Evolutionary conservation across 139 green algal genomes (phyloP).

Genomic region (Astrephomene gubernaculifera): DNA sequence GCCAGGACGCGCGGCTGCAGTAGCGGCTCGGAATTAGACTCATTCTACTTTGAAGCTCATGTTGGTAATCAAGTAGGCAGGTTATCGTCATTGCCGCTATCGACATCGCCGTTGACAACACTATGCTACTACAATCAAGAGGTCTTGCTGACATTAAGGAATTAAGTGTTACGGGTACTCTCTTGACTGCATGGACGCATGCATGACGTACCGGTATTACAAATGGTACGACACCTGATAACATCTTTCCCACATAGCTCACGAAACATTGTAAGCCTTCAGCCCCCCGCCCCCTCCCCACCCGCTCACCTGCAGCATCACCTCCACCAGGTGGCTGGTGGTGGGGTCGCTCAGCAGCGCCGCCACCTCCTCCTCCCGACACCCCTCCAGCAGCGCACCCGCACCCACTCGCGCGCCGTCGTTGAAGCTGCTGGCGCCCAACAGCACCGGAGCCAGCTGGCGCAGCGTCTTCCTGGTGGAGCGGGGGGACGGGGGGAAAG

Average conservation of each 20-base stretch:
- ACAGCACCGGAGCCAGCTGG: conserved; percentile 63
- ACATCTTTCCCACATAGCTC: no score
- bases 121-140: no score
- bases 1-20: no score
- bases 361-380: conserved; percentile 48
- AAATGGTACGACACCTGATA: no score
- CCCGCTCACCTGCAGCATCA: conserved; percentile 27
- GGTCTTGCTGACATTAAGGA: no score
- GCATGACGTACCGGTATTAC: no score
- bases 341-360: conserved; percentile 63
- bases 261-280: no score
- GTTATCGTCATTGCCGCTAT: conserved; percentile 17
- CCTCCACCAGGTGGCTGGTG: conserved; percentile 75
- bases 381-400: conserved; percentile 47
- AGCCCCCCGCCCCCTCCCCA: no score
- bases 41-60: conserved; percentile 27
- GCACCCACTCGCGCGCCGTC: conserved; percentile 47
- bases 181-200: no score
- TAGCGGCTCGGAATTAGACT: conserved; percentile 33
- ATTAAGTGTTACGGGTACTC: no score
- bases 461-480: conserved; percentile 42
- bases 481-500: neutral
- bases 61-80: conserved; percentile 26
- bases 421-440: conserved; percentile 60
- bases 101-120: neutral